These are phyloP conservation scores for Lactarius psammicola DNA, from an alignment of 768 basidiomycete species.

Conservation along the genomic window DNA sequence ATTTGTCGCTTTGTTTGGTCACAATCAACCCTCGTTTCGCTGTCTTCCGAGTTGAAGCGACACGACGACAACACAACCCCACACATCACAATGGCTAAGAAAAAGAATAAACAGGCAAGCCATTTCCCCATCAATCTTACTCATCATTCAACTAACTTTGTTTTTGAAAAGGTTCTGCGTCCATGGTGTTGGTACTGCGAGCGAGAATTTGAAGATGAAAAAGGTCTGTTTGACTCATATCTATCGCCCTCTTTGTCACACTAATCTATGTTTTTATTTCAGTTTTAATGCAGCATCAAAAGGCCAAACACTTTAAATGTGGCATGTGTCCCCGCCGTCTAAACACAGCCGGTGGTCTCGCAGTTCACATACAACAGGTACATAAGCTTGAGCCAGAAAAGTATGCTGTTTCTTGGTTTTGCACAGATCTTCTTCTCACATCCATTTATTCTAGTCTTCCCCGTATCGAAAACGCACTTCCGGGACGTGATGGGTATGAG, in stretches of 20 bases:
- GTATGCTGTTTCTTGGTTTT: constrained; percentile 31
- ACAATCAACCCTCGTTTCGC: neutral
- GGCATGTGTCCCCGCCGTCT: constrained; percentile 91
- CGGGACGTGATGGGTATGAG: constrained; percentile 96
- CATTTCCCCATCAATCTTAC: neutral
- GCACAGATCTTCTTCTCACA: constrained; percentile 18
- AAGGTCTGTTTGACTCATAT: constrained; percentile 54
- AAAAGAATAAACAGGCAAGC: constrained; percentile 52
- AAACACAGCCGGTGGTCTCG: constrained; percentile 96
- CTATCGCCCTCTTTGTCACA: neutral
- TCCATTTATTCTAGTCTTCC: constrained; percentile 48
- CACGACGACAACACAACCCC: neutral
- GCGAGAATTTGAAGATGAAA: constrained; percentile 99
- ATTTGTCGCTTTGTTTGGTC: constrained; percentile 3
- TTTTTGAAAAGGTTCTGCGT: constrained; percentile 58
- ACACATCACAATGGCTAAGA: constrained; percentile 47
- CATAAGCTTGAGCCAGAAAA: constrained; percentile 97
- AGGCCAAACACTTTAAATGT: constrained; percentile 99
- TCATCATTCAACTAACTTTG: constrained; percentile 5
- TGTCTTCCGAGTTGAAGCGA: neutral
- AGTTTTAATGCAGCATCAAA: constrained; percentile 99
- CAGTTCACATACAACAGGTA: constrained; percentile 97
- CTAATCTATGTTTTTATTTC: neutral
- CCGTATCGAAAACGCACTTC: constrained; percentile 95
- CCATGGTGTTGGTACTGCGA: constrained; percentile 99